These are phyloP conservation scores for Gossypium anomalum DNA, from an alignment of 345 rosid species.

Conservation along the genomic window DNA sequence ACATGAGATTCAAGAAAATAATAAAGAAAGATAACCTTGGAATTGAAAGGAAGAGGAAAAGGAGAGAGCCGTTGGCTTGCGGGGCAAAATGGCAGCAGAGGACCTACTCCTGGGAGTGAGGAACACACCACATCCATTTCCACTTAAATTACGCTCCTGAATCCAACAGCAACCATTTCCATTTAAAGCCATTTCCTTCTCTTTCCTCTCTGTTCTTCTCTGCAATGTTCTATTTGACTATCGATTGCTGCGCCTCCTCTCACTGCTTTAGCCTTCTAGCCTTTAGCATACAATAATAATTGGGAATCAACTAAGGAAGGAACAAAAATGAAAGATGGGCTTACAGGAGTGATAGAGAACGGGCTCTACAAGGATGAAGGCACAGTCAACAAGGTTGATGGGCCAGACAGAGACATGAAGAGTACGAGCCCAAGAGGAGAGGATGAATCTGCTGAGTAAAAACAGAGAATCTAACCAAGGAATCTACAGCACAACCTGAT, in stretches of 20 bases:
- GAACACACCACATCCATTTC: background rate
- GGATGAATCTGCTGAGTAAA: too few relatives aligned
- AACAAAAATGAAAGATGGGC: too few relatives aligned
- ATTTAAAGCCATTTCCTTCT: constrained; percentile 4
- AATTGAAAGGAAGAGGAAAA: constrained; percentile 29
- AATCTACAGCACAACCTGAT: too few relatives aligned
- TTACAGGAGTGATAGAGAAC: too few relatives aligned
- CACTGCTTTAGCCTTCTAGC: background rate
- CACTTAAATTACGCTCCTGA: background rate
- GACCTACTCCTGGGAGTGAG: constrained; percentile 11
- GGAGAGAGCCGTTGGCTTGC: constrained; percentile 28
- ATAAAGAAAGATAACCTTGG: background rate
- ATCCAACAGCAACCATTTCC: background rate
- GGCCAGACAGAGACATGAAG: too few relatives aligned
- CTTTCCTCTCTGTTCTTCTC: background rate
- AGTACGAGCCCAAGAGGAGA: too few relatives aligned
- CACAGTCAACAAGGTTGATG: too few relatives aligned
- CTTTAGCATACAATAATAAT: too few relatives aligned
- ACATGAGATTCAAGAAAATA: too few relatives aligned
- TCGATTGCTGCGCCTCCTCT: background rate
- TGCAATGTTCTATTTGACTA: background rate
- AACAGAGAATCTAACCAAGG: too few relatives aligned
- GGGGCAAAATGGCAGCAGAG: constrained; percentile 11
- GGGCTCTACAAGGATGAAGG: too few relatives aligned
- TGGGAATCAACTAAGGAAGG: too few relatives aligned